Evolutionary conservation across 495 filamentous ascomycete genomes (phyloP), one percentile per base, ranked within the genome.

Genomic region (Penicillium pancosmium): DNA sequence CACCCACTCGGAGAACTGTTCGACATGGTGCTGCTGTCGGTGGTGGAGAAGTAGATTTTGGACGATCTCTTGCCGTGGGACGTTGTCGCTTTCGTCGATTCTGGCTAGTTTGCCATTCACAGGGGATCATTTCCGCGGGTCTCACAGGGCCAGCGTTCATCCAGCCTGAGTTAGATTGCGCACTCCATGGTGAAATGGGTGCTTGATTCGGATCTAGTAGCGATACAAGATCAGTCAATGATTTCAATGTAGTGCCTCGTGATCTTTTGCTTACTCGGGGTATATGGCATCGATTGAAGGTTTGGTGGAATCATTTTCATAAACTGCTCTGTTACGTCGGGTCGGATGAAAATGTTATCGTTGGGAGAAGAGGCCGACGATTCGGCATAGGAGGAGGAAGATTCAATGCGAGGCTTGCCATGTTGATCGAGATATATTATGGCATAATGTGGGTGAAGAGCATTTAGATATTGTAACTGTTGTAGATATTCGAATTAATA

Each of bases 1-100:
- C 76, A 2, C 85, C 82, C 12, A 91, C 84, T 18, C 72, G 75
- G 46, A 92, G 61, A 18, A 73, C 65, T 5, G 77, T 77, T 31
- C 61, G 68, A 15, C 60, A 61, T n/a, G 54, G 65, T 44, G 50
- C 47, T 2, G 68, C 65, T 27, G 66, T 56, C 9, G 71, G 66
- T 31, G 64, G 60, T 0, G 70, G 73, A 1, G 72, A 69, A 0
- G 46, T 46, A 18, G 71, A 70, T 40, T 69, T 69, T 9, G 48
- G 65, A 50, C 53, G 62, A 54, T 49, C 53, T 41, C 38, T 56
- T 52, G 34, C 41, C 53, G 55, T 66, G 0, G 50, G 43, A 19
- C 65, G 64, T 46, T 64, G 67, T 52, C 68, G 65, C 36, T 71
- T 71, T 10, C 72, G 66, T 57, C 73, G 69, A 18, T 40, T 65